Conservation (phyloP, 768 basidiomycete genomes). For the Tricholoma matsutake region DNA sequence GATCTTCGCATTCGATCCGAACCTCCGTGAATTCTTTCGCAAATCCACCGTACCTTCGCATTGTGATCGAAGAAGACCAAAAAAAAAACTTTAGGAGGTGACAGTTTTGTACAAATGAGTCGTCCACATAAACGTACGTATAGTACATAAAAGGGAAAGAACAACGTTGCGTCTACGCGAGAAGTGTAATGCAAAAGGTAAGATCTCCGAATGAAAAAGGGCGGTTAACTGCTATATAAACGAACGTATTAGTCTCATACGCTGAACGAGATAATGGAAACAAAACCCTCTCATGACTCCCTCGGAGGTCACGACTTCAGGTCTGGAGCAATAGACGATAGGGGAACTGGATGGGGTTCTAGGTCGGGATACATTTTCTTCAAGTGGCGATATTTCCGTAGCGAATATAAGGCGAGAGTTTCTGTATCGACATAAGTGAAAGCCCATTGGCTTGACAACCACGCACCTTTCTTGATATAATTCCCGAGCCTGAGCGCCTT, state of each 20-base stretch:
- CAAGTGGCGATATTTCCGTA: conserved; percentile 81
- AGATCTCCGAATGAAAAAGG: not conserved
- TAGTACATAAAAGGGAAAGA: not conserved
- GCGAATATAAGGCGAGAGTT: conserved; percentile 76
- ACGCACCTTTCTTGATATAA: conserved; percentile 81
- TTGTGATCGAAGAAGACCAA: not conserved
- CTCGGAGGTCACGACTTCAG: not conserved
- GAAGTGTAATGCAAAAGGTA: not conserved
- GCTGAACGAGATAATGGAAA: not conserved
- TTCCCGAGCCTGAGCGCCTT: conserved; percentile 71
- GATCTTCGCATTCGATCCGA: not conserved
- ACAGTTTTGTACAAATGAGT: not conserved
- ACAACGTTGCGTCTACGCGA: not conserved
- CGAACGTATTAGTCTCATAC: not conserved
- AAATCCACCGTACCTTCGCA: not conserved
- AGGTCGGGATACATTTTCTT: conserved; percentile 62
- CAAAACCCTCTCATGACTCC: conserved; percentile 1
- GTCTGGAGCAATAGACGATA: not conserved
- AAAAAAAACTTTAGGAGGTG: not conserved
- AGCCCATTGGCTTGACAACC: not conserved
- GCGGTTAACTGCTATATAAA: not conserved
- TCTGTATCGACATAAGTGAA: conserved; percentile 40
- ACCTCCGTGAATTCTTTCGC: not conserved
- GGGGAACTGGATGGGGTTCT: conserved; percentile 3
- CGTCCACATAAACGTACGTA: not conserved